A percentile compares a stretch with the other conserved stretches of the same genome.
phyloP scores from a whole-genome alignment of 2,329 filamentous ascomycete genomes.

The Neurospora crassa region DNA sequence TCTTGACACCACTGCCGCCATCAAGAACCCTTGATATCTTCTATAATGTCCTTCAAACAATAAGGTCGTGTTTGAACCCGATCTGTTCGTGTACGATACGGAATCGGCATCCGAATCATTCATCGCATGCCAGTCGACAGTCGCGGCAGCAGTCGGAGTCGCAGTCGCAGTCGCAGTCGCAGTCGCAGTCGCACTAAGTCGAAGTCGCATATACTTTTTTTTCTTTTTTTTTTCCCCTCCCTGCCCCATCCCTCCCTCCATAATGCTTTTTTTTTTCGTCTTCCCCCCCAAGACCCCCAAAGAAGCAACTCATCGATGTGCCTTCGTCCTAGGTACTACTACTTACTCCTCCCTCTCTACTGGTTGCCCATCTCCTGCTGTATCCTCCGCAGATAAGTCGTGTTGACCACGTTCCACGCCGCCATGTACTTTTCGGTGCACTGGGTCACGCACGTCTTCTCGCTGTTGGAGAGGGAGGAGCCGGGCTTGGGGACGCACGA shows the following conservation, averaged over 20 bases:
- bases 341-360: background rate
- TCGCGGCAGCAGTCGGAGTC: too few species aligned
- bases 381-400: constrained; percentile 54
- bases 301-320: too few species aligned
- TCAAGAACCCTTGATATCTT: background rate
- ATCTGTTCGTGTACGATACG: background rate
- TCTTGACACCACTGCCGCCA: background rate
- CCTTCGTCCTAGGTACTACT: too few species aligned
- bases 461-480: constrained; percentile 53
- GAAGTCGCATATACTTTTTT: too few species aligned
- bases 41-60: background rate
- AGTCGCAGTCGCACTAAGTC: too few species aligned
- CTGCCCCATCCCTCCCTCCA: too few species aligned
- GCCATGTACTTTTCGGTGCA: constrained; percentile 84
- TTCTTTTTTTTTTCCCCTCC: too few species aligned
- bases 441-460: constrained; percentile 60
- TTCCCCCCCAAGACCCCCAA: too few species aligned
- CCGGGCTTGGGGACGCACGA: constrained; percentile 66
- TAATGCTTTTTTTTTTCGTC: too few species aligned
- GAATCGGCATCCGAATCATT: background rate
- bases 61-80: background rate
- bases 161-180: too few species aligned
- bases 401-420: constrained; percentile 67
- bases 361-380: constrained; percentile 43
- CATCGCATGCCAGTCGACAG: background rate